Evolutionary conservation across 306 rosid species (phyloP).

Genomic region (Lathyrus tuberosus): DNA sequence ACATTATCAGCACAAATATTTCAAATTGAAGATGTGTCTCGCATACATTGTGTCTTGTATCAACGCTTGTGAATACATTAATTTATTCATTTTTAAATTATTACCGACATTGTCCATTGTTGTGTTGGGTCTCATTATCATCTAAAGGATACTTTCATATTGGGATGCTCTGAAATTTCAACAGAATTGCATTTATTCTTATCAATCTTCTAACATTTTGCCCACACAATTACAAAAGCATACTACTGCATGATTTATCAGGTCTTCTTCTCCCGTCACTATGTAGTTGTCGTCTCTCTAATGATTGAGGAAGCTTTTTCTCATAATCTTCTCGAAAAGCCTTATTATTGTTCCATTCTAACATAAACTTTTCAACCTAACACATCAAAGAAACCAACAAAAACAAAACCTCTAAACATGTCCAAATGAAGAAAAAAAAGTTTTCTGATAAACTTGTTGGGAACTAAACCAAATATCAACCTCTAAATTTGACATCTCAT

Average conservation of each 20-base stretch:
- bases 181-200: too few relatives aligned
- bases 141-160: too few relatives aligned
- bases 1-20: too few relatives aligned
- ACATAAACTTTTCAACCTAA: conserved; percentile 41
- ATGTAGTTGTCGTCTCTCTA: background rate
- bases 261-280: background rate
- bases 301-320: conserved; percentile 8
- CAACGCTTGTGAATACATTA: too few relatives aligned
- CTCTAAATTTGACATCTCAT: conserved; percentile 14
- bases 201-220: too few relatives aligned
- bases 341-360: conserved; percentile 37
- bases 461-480: background rate
- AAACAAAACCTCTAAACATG: background rate
- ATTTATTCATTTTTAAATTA: too few relatives aligned
- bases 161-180: too few relatives aligned
- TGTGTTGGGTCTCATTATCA: too few relatives aligned
- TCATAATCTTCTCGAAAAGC: conserved; percentile 38
- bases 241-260: background rate
- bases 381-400: background rate
- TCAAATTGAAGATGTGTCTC: too few relatives aligned
- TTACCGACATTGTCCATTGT: too few relatives aligned
- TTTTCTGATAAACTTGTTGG: background rate
- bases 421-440: too few relatives aligned
- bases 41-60: too few relatives aligned
- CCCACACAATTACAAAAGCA: background rate